Evolutionary conservation across 2,329 filamentous ascomycete genomes (phyloP), one percentile per base, ranked within the genome.

Genomic region (Fonsecaea pedrosoi): DNA sequence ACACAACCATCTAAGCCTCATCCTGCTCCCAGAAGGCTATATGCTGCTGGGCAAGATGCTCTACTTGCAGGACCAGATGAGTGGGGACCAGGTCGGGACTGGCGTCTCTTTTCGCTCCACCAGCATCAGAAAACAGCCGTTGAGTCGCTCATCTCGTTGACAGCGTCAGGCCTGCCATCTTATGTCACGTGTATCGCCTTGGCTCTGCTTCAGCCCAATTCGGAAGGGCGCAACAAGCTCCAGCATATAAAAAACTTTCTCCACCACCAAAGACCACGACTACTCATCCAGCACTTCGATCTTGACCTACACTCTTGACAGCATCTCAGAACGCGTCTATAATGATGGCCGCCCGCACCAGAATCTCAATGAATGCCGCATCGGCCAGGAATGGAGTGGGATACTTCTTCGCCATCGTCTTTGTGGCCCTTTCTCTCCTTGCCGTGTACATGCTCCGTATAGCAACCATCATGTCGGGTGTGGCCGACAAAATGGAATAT

Each of bases 401-500:
- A 7, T 37, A 53, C 25, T 21, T 62, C 50, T 62, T 62, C 60
- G 35, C 48, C 7, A 10, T 50, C 34, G 4, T 62, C 6, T 62
- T 62, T 15, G 6, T 13, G 30, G 32, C 40, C 5, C 48, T 62
- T 18, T 54, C 64, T 6, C 18, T 67, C 18, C 56, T 67, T 21
- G 65, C 62, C 6, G 37, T 57, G 6, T 62, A 67, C 37, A 37
- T 54, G 21, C 54, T 70, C 45, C 65, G 65, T 2, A 32, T 65
- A 21, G 62, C 58, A 0, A 35, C 65, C 4, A 42, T 56, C n/a
- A 34, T 21, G 12, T 40, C 58, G 38, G 62, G 65, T 1, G 45
- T 67, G n/a, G 12, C 56, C 10, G 61, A 67, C 7, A 54, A 67
- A 35, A 65, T 70, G 42, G 61, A 54, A 32, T 18, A 34, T 30